These are phyloP conservation scores for Auriscalpium vulgare DNA, from an alignment of 768 basidiomycete species.

Conservation along the genomic window DNA sequence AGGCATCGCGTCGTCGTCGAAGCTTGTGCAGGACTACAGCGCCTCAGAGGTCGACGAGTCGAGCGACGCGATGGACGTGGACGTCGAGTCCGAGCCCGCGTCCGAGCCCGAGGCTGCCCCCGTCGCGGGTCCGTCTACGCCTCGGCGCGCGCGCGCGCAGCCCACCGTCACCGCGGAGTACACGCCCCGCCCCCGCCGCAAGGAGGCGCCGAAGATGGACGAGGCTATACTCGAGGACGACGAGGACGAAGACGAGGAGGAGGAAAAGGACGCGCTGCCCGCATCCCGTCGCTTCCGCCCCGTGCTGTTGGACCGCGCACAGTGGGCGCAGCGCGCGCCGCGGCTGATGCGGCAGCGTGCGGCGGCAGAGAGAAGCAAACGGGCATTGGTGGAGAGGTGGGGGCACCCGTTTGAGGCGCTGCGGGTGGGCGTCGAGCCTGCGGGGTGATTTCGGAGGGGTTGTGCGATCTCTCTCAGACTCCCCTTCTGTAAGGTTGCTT, in stretches of 20 bases:
- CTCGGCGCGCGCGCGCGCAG: neutral
- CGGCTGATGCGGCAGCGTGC: constrained; percentile 7
- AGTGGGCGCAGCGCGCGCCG: constrained; percentile 14
- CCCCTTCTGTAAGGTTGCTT: too few relatives aligned
- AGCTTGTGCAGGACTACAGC: neutral
- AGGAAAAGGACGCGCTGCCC: constrained; percentile 1
- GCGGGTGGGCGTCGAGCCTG: neutral
- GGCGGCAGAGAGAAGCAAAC: constrained; percentile 3
- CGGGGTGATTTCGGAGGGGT: neutral
- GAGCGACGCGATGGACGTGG: neutral
- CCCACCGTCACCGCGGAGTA: neutral
- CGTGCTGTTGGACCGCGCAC: constrained; percentile 10
- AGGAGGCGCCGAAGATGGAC: neutral
- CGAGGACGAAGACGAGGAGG: neutral
- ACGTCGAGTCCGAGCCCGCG: neutral
- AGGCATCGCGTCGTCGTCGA: neutral
- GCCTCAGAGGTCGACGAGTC: neutral
- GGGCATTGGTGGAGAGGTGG: constrained; percentile 5
- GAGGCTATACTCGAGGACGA: neutral
- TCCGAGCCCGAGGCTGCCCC: constrained; percentile 1
- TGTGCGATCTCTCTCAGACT: too few relatives aligned
- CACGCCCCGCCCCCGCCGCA: neutral
- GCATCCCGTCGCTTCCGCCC: constrained; percentile 12
- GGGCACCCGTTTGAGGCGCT: constrained; percentile 9
- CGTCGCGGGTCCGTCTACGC: constrained; percentile 13